A percentile compares a stretch with the other conserved stretches of the same genome.
phyloP scores from a whole-genome alignment of 257 asterid species.

The Petunia axillaris region DNA sequence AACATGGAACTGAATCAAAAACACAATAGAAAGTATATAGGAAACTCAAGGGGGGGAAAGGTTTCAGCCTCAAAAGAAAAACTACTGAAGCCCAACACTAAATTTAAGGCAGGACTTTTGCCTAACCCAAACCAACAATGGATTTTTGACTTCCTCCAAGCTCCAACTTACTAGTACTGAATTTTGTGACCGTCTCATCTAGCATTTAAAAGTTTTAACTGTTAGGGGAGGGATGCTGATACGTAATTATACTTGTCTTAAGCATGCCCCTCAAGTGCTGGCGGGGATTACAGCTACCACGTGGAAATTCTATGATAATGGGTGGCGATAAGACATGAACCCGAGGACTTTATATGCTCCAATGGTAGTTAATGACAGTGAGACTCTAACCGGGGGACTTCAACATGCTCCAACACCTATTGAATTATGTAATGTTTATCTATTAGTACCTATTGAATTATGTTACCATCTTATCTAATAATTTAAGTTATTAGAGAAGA shows the following conservation, averaged over 20 bases:
- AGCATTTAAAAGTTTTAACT: slow-evolving; percentile 6
- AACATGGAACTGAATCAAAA: slow-evolving; percentile 1
- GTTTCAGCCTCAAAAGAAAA: background rate
- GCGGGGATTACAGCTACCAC: background rate
- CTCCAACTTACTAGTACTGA: slow-evolving; percentile 9
- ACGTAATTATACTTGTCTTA: background rate
- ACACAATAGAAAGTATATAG: background rate
- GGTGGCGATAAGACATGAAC: background rate
- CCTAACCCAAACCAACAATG: background rate
- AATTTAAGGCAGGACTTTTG: background rate
- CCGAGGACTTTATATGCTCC: background rate
- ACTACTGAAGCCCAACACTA: slow-evolving; percentile 7
- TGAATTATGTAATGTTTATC: background rate
- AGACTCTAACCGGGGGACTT: background rate
- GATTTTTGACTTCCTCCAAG: slow-evolving; percentile 3
- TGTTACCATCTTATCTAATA: background rate
- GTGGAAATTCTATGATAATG: slow-evolving; percentile 6
- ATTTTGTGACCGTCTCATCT: slow-evolving; percentile 20
- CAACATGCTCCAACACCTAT: slow-evolving; percentile 19
- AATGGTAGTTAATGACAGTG: no score
- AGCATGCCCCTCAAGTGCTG: background rate
- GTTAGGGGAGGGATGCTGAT: background rate
- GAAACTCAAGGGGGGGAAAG: slow-evolving; percentile 4
- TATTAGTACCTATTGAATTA: slow-evolving; percentile 1
- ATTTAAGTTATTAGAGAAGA: background rate